These are phyloP conservation scores for Eimeria maxima DNA, from an alignment of 169 alveolate genomes.

Conservation along the genomic window DNA sequence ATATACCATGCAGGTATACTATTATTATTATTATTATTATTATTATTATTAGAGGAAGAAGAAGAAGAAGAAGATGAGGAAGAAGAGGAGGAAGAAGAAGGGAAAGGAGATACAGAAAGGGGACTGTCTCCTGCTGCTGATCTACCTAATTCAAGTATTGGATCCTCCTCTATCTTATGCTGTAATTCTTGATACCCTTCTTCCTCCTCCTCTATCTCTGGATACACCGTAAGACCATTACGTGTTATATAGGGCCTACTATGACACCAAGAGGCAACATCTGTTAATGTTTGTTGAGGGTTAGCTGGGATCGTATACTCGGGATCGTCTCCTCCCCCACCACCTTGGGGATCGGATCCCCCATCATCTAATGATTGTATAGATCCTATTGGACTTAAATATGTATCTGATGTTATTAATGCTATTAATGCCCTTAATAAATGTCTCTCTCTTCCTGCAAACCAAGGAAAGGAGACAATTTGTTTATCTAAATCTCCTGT, in stretches of 20 bases:
- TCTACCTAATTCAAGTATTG: slow-evolving; percentile 57
- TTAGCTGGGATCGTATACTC: slow-evolving; percentile 69
- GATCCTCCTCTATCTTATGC: slow-evolving; percentile 64
- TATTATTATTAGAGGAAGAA: too few relatives aligned
- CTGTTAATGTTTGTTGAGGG: background rate
- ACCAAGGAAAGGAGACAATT: slow-evolving; percentile 70
- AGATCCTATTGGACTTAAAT: slow-evolving; percentile 66
- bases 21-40: too few relatives aligned
- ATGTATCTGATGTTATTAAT: slow-evolving; percentile 42
- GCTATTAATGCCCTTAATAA: slow-evolving; percentile 62
- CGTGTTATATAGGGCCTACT: slow-evolving; percentile 19
- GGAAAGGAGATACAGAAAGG: too few relatives aligned
- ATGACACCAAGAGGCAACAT: slow-evolving; percentile 68
- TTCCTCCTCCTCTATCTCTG: slow-evolving; percentile 79
- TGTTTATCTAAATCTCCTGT: slow-evolving; percentile 61
- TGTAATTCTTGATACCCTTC: slow-evolving; percentile 21
- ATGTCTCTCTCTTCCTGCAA: slow-evolving; percentile 76
- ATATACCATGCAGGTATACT: slow-evolving; percentile 50
- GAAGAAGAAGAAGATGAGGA: too few relatives aligned
- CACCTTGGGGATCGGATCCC: background rate
- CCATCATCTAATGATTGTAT: slow-evolving; percentile 6
- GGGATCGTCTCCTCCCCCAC: slow-evolving; percentile 79
- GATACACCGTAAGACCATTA: slow-evolving; percentile 57
- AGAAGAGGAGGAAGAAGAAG: too few relatives aligned
- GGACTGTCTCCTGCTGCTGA: slow-evolving; percentile 28